phyloP scores from a whole-genome alignment of 805 yeast genomes.

The Metschnikowia koreensis region DNA sequence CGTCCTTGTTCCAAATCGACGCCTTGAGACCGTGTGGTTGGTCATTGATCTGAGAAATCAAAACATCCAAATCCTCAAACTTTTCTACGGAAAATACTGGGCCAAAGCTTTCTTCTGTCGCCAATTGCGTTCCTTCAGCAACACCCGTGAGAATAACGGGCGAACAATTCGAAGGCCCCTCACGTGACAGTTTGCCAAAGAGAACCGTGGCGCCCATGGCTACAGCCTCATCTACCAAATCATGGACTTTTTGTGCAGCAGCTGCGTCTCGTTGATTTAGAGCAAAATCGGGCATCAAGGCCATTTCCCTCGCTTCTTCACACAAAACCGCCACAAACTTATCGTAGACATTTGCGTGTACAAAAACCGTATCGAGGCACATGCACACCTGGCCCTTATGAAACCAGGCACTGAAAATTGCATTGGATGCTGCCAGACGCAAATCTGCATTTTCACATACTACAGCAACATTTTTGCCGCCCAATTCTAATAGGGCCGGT shows the following conservation, averaged over 20 bases:
- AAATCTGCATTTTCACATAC: conserved; percentile 35
- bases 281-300: conserved; percentile 19
- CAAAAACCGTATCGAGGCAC: conserved; percentile 40
- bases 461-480: conserved; percentile 43
- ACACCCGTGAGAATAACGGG: conserved; percentile 38
- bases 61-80: conserved; percentile 19
- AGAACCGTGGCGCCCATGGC: conserved; percentile 36
- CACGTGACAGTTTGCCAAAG: conserved; percentile 18
- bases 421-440: conserved; percentile 25
- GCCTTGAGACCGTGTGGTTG: conserved; percentile 39
- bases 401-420: conserved; percentile 37
- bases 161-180: background rate
- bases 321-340: conserved; percentile 22
- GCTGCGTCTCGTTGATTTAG: conserved; percentile 30
- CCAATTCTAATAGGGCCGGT: conserved; percentile 44
- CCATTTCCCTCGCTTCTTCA: conserved; percentile 15
- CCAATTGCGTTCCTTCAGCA: conserved; percentile 27
- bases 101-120: conserved; percentile 41
- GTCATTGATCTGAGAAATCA: conserved; percentile 8
- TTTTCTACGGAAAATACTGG: conserved; percentile 37
- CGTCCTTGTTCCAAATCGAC: conserved; percentile 42
- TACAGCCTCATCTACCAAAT: conserved; percentile 36
- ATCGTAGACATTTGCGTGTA: conserved; percentile 36
- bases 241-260: conserved; percentile 22
- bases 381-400: conserved; percentile 51